Evolutionary conservation across 1,284 basidiomycete genomes (phyloP).

Genomic region (Entoloma clypeatum): DNA sequence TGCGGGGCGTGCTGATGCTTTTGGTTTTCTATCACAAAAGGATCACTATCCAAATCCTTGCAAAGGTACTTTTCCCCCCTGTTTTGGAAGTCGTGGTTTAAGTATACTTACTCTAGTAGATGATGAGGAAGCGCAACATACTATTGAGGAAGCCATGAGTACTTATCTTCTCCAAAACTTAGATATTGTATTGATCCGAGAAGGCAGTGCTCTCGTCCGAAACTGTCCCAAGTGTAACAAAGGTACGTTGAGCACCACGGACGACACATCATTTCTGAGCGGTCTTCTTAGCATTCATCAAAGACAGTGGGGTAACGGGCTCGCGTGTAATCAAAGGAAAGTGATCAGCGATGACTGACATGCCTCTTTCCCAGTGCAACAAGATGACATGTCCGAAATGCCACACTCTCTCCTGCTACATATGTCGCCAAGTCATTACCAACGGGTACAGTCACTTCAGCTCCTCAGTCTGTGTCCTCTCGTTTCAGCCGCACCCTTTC

Average conservation of each 20-base stretch:
- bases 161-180: conserved; percentile 19
- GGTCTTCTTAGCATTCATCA: conserved; percentile 59
- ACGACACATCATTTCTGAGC: not conserved
- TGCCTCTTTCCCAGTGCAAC: conserved; percentile 74
- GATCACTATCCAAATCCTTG: conserved; percentile 85
- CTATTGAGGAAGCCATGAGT: conserved; percentile 90
- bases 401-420: conserved; percentile 16
- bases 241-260: conserved; percentile 35
- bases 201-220: conserved; percentile 76
- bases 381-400: conserved; percentile 19
- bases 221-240: conserved; percentile 79
- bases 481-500: not conserved
- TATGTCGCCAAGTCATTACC: conserved; percentile 15
- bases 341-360: not conserved
- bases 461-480: conserved; percentile 43
- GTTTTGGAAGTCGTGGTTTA: not conserved
- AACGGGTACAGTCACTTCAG: conserved; percentile 78
- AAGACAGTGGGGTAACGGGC: conserved; percentile 63
- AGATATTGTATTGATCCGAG: conserved; percentile 32
- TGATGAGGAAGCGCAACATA: conserved; percentile 69
- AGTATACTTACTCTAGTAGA: conserved; percentile 42
- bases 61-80: conserved; percentile 47
- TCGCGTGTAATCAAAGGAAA: not conserved
- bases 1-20: not conserved
- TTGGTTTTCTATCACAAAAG: conserved; percentile 29